A percentile compares a stretch with the other conserved stretches of the same genome.
These are phyloP conservation scores for Aureoboletus auriporus DNA, from an alignment of 768 basidiomycete species.

Conservation along the genomic window DNA sequence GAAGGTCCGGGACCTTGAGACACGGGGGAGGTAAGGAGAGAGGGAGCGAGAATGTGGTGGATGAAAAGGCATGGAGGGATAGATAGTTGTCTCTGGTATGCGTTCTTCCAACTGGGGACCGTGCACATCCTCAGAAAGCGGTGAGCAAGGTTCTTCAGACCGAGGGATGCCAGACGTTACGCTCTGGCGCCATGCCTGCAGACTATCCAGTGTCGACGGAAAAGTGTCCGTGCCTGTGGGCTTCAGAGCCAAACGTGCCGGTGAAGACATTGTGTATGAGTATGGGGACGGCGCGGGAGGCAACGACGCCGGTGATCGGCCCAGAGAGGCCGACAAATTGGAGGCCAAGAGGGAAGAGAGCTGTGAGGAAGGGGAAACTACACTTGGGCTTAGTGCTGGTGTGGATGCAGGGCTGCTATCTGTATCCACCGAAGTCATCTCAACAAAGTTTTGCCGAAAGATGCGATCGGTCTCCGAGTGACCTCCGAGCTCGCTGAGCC, in stretches of 20 bases:
- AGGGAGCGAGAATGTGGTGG: conserved; percentile 2
- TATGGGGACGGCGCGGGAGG: conserved; percentile 11
- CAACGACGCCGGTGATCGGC: conserved; percentile 14
- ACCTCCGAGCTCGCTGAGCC: conserved; percentile 32
- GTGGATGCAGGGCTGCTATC: conserved; percentile 23
- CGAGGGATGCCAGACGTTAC: conserved; percentile 15
- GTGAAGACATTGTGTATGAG: conserved; percentile 13
- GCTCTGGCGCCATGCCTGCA: conserved; percentile 28
- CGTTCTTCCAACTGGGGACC: conserved; percentile 6
- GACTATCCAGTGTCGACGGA: conserved; percentile 25
- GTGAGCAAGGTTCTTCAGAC: conserved; percentile 13
- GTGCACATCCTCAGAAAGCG: conserved; percentile 11
- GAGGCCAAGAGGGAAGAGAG: conserved; percentile 12
- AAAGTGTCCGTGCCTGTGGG: conserved; percentile 31
- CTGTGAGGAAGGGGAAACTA: conserved; percentile 17
- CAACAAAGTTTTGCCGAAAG: conserved; percentile 23
- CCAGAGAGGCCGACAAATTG: conserved; percentile 10
- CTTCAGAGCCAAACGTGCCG: conserved; percentile 17
- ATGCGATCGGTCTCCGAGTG: conserved; percentile 30
- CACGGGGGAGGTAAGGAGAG: conserved; percentile 1
- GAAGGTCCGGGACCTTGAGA: conserved; percentile 14
- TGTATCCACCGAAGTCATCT: conserved; percentile 9
- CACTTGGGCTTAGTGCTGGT: conserved; percentile 21
- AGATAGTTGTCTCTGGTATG: conserved; percentile 2
- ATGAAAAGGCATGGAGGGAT: conserved; percentile 7